phyloP scores from a whole-genome alignment of 306 rosid species.

The Quercus variabilis region DNA sequence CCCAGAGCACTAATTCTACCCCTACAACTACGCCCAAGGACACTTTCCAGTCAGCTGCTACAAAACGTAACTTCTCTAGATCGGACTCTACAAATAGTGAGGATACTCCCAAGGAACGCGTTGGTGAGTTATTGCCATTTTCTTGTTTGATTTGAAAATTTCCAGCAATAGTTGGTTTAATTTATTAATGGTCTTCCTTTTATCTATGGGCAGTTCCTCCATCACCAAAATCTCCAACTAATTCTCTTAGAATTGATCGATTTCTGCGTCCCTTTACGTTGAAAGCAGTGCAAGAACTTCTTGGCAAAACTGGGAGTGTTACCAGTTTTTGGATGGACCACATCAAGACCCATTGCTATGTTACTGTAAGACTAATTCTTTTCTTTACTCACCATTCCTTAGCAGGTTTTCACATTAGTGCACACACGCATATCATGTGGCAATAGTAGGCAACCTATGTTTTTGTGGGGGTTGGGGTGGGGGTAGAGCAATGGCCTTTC shows the following conservation, averaged over 20 bases:
- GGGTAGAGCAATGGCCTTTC: neutral
- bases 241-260: conserved; percentile 76
- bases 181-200: conserved; percentile 11
- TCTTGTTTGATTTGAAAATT: neutral
- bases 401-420: neutral
- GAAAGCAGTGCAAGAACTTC: conserved; percentile 93
- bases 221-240: conserved; percentile 67
- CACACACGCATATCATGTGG: neutral
- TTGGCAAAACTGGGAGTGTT: conserved; percentile 79
- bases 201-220: conserved; percentile 73
- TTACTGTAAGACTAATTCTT: conserved; percentile 59
- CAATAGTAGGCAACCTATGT: neutral
- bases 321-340: conserved; percentile 97
- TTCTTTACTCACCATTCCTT: neutral
- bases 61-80: conserved; percentile 59
- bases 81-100: conserved; percentile 69
- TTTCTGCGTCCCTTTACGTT: conserved; percentile 96
- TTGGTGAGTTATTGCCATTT: conserved; percentile 56
- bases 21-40: conserved; percentile 57
- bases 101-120: conserved; percentile 72
- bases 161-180: neutral
- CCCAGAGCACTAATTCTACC: conserved; percentile 45
- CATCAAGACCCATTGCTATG: conserved; percentile 97
- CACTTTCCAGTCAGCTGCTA: conserved; percentile 31
- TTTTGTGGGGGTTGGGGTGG: no score